Evolutionary conservation across 2,329 filamentous ascomycete species (phyloP), one percentile per base, ranked within the genome.

Genomic region (Pseudogymnoascus sp.): DNA sequence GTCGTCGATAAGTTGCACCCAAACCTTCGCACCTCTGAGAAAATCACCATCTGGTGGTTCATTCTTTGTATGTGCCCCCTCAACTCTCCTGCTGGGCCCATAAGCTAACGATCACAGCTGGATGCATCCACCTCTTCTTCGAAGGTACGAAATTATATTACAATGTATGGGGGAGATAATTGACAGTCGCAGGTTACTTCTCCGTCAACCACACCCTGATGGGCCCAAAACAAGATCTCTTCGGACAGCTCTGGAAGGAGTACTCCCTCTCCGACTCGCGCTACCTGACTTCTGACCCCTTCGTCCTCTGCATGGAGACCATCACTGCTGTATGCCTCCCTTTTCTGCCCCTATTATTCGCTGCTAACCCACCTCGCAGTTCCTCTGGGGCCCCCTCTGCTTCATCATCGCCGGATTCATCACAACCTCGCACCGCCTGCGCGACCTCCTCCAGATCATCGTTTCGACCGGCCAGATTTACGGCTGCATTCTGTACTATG

Each of bases 21-120:
- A 1, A 77, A 74, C 8, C 71, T 91, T 61, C 76, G 78, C 35
- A 74, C 69, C 6, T 72, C 72, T 25, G 88, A 91, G 67, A 78
- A 85, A 52, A 68, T 81, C 11, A 83, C 82, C 4, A 83, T 88
- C 21, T 75, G 91, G 75, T 93, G 90, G 90, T 93, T 93, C 73
- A 81, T 88, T 21, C 79, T 93, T 12, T 90, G 88, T 81, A 83
- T 77, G 73, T 82, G 4, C 67, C 67, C 78, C 79, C 18, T 16
- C 14, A 40, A 31, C 21, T 37, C 14, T 21, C 18, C 25, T 40
- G 11, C 5, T 25, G 25, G 35, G 33, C 18, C 4, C 21, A 40
- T 21, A 33, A 38, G 23, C 38, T 60, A 41, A 18, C 16, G 18
- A 60, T 31, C 21, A 7, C 52, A 71, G 69, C 71, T 60, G 71